Percentiles rank a stretch among this genome's conserved stretches.
phyloP scores from a whole-genome alignment of 1,139 yeast genomes.

The Blastobotrys serpentis region DNA sequence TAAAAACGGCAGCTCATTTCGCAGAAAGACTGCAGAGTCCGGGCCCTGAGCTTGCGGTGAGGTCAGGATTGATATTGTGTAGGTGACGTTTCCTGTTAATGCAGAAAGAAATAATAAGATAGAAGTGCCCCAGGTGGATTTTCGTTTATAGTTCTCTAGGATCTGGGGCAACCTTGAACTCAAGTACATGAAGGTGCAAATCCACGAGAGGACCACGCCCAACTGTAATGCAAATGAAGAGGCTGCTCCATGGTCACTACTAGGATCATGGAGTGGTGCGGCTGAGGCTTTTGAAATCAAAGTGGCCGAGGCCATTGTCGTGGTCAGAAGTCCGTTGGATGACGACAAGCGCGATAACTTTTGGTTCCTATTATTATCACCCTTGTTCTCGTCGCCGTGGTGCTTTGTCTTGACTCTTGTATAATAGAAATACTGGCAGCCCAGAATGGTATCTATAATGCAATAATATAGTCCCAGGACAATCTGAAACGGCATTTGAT shows the following conservation, averaged over 20 bases:
- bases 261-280: constrained; percentile 1
- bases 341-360: not conserved
- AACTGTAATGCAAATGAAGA: constrained; percentile 36
- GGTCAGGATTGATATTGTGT: constrained; percentile 65
- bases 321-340: constrained; percentile 24
- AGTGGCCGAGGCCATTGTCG: constrained; percentile 25
- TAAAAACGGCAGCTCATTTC: constrained; percentile 75
- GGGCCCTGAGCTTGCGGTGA: constrained; percentile 43
- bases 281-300: constrained; percentile 19
- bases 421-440: constrained; percentile 78
- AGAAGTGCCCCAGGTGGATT: constrained; percentile 82
- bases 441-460: constrained; percentile 65
- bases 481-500: constrained; percentile 74
- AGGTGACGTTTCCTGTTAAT: constrained; percentile 74
- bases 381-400: not conserved
- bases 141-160: constrained; percentile 66
- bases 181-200: constrained; percentile 72
- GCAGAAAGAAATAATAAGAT: constrained; percentile 79
- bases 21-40: constrained; percentile 51
- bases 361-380: not conserved
- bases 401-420: constrained; percentile 30
- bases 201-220: constrained; percentile 68
- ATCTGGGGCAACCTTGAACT: constrained; percentile 84
- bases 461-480: constrained; percentile 73
- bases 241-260: constrained; percentile 16